Evolutionary conservation across 1,284 basidiomycete species (phyloP), one percentile per base, ranked within the genome.

Genomic region (Trichosporon asahii): DNA sequence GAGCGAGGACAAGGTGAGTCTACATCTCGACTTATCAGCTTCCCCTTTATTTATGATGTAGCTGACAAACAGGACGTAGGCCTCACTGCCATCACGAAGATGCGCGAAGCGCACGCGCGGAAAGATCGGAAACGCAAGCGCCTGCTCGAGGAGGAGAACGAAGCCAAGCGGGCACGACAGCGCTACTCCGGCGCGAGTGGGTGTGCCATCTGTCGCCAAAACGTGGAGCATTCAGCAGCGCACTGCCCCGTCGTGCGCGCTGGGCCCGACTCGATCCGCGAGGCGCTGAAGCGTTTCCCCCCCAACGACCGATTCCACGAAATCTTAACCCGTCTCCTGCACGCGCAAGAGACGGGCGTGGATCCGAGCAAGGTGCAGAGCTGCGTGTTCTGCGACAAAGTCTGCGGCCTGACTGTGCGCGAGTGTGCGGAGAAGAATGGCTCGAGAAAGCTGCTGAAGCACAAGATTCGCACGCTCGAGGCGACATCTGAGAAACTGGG

Each of bases 341-440:
- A 57, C 1, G 53, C 66, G 11, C 21, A 21, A 8, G 31, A 69
- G 25, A 67, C 63, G 7, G 67, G 66, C 11, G 53, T 46, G 1
- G 37, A 49, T 31, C 29, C 67, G 23, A 40, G 55, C 44, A 60
- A 49, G 23, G 35, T 64, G 1, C 49, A 61, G n/a, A 37, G n/a
- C 0, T 81, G 80, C 57, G 66, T 78, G 2, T 80, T 77, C 72
- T 82, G 80, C 68, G 70, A 70, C 18, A 49, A 14, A 0, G 23
- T 37, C 2, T 82, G 80, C 63, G 76, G 75, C 2, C 29, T 63
- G 57, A 69, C 68, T 3, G 66, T 80, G 11, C 73, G 74, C 18
- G 49, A 60, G 6, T 82, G 80, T 66, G 76, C 75, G 6, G 74
- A 77, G 63, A 29, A 31, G 14, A 70, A 73, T 35, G 78, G 78